phyloP scores from a whole-genome alignment of 169 alveolate species.

The Haemoproteus tartakovskyi region DNA sequence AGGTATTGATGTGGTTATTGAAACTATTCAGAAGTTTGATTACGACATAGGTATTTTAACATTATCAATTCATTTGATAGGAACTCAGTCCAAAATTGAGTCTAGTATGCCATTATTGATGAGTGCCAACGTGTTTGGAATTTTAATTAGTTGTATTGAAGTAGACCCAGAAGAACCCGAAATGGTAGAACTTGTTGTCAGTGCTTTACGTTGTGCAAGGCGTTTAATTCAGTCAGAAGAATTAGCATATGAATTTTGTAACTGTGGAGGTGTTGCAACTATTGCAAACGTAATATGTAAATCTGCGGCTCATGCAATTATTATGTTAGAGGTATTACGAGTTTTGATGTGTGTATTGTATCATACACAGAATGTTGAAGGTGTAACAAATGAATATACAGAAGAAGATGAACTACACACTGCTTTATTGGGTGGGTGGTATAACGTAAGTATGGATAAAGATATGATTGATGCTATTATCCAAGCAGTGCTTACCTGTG shows the following conservation, averaged over 20 bases:
- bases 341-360: slow-evolving; percentile 79
- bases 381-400: slow-evolving; percentile 77
- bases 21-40: slow-evolving; percentile 80
- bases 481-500: slow-evolving; percentile 67
- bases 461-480: slow-evolving; percentile 70
- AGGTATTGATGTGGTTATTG: slow-evolving; percentile 80
- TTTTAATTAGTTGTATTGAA: slow-evolving; percentile 78
- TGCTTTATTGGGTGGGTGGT: slow-evolving; percentile 72
- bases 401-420: slow-evolving; percentile 64
- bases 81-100: slow-evolving; percentile 79
- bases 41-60: slow-evolving; percentile 82
- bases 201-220: slow-evolving; percentile 84
- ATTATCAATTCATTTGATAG: slow-evolving; percentile 83
- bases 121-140: slow-evolving; percentile 82
- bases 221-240: slow-evolving; percentile 83
- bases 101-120: slow-evolving; percentile 81
- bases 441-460: slow-evolving; percentile 77
- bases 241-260: slow-evolving; percentile 86
- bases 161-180: slow-evolving; percentile 80
- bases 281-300: slow-evolving; percentile 76
- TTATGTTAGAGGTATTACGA: slow-evolving; percentile 84
- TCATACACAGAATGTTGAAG: slow-evolving; percentile 71
- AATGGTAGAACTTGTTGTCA: slow-evolving; percentile 82
- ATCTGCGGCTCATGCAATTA: slow-evolving; percentile 82
- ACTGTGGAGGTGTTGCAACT: slow-evolving; percentile 86